A percentile compares a stretch with the other conserved stretches of the same genome.
Evolutionary conservation across 345 rosid genomes (phyloP).

Genomic region (Brassica nigra): DNA sequence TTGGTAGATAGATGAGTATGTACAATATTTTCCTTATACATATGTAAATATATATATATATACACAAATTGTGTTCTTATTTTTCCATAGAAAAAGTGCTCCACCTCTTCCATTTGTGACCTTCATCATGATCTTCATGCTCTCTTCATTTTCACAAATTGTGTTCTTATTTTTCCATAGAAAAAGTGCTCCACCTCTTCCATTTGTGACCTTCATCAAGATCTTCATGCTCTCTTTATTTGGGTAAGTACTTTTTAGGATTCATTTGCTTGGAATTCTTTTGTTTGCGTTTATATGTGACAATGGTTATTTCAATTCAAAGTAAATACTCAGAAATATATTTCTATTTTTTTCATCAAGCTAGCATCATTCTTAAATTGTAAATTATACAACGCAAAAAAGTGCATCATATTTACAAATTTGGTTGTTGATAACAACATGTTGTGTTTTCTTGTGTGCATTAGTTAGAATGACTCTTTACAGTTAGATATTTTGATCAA

Average conservation of each 20-base stretch:
- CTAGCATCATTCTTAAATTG: neutral
- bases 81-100: conserved; percentile 58
- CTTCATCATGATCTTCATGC: conserved; percentile 73
- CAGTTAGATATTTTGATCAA: neutral
- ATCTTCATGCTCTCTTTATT: conserved; percentile 67
- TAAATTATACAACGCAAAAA: neutral
- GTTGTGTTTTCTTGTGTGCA: conserved; percentile 1
- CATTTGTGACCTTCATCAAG: conserved; percentile 71
- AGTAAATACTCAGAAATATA: neutral
- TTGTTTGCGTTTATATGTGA: neutral
- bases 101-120: conserved; percentile 67
- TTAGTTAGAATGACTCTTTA: neutral
- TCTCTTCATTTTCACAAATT: conserved; percentile 47
- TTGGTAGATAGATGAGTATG: neutral
- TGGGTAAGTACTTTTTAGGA: conserved; percentile 52
- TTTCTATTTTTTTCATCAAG: neutral
- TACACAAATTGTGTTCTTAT: neutral
- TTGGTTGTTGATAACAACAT: neutral
- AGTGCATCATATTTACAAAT: neutral
- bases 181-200: conserved; percentile 70
- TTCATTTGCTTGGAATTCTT: neutral
- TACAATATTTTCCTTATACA: neutral
- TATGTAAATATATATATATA: neutral
- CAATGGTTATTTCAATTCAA: neutral
- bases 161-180: conserved; percentile 36